Evolutionary conservation across 2,329 filamentous ascomycete genomes (phyloP).

Genomic region (Sporothrix protearum): DNA sequence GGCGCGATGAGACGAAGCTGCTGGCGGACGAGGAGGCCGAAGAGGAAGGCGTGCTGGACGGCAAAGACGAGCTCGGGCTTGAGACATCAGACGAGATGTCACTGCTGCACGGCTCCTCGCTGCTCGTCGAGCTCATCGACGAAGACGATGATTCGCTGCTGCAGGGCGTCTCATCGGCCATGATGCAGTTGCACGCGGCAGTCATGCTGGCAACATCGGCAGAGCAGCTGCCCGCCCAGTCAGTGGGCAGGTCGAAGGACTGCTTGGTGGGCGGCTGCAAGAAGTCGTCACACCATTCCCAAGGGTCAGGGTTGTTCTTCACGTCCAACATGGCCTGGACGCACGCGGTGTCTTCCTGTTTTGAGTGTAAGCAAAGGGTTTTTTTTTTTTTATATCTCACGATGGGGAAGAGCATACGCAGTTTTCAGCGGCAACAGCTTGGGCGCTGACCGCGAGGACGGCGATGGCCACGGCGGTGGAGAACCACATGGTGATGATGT

Average conservation of each 20-base stretch:
- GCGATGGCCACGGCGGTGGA: constrained; percentile 12
- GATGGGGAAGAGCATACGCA: constrained; percentile 10
- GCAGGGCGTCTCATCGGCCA: background rate
- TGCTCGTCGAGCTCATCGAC: background rate
- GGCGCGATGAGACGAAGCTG: background rate
- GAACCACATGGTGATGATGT: constrained; percentile 19
- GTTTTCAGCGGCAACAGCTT: background rate
- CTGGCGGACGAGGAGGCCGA: background rate
- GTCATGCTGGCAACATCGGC: constrained; percentile 12
- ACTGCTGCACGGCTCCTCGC: background rate
- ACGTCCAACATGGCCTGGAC: constrained; percentile 24
- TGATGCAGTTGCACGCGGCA: constrained; percentile 23
- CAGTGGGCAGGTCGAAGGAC: background rate
- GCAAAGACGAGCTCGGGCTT: no score
- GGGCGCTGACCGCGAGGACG: constrained; percentile 7
- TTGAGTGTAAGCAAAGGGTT: no score
- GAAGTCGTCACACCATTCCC: constrained; percentile 21
- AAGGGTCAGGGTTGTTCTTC: constrained; percentile 5
- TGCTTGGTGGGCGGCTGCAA: constrained; percentile 5
- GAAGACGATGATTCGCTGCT: background rate
- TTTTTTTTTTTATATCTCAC: no score
- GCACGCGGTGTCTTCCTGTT: constrained; percentile 25
- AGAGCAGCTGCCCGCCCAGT: constrained; percentile 23
- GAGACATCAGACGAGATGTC: no score
- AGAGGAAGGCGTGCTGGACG: background rate